Evolutionary conservation across 257 asterid genomes (phyloP), one percentile per base, ranked within the genome.

Genomic region (Plantago ovata): DNA sequence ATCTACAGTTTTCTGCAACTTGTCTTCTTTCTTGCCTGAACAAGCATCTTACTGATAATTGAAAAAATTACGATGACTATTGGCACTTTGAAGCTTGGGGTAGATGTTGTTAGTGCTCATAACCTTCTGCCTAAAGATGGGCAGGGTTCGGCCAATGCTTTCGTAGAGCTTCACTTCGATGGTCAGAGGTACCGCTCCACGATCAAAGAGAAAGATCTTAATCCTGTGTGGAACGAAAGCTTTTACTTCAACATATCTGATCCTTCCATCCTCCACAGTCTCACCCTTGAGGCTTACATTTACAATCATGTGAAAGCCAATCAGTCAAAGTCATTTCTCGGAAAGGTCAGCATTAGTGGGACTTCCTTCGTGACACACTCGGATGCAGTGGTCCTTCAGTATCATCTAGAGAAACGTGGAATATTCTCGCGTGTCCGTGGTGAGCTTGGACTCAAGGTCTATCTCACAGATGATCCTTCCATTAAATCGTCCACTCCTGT

Each of bases 101-200:
- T 87, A 6, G 94, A 90, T 13, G 80, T 91, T 20, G 69, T 87
- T 19, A 70, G 87, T 23, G 96, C 98, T 36, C 94, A 87, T 48
- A 84, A 81, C 68, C 98, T 91, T 64, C 65, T 91, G 53, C 84
- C 98, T 6, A 91, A 91, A 72, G 94, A 91, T 23, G 96, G 98
- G 3, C 91, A 87, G 60, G 98, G 98, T 55, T 91, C 98, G 6
- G 87, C 96, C 19, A 87, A 75, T 62, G 64, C 98, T 46, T 87
- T 68, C 52, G 96, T 83, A 46, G 98, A 91, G 60, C 89, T 91
- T 44, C 62, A 68, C 63, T 91, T 87, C 16, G 86, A 91, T 14
- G 94, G 87, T 55, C 95, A 84, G 68, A 81, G 71, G 62, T 81
- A 72, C 69, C 94, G 85, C 16, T 82, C 95, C 41, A 85, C 94